Evolutionary conservation across 2,329 filamentous ascomycete species (phyloP), one percentile per base, ranked within the genome.

Genomic region (Colletotrichum australisinense): DNA sequence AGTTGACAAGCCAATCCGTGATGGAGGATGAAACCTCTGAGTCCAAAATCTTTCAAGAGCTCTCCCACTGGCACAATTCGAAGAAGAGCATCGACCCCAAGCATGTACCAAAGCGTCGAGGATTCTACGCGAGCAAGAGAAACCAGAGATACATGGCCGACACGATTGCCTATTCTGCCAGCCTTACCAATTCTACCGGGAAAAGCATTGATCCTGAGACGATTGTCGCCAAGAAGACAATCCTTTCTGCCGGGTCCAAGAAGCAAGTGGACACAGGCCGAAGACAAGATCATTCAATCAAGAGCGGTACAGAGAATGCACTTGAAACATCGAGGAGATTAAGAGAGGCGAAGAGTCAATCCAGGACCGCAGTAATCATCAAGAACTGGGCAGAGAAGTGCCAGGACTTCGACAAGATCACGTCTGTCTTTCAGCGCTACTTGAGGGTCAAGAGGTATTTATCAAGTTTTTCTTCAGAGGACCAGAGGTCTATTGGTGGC

Each of bases 61-160:
- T 87, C 3, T 81, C 83, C 0, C 90, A 93, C 77, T 93, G 91
- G 92, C 91, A 93, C 75, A 91, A 90, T 67, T 84, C 86, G 42
- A 90, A 88, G 76, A 86, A 84, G 30, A 83, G 86, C 0, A 75
- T 91, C 3, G 85, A 88, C 30, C 76, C 79, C 2, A 87, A 85
- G 67, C 65, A 67, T 5, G 52, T 67, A 6, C 62, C 62, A 30
- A 80, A 77, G 38, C 57, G 46, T 4, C 78, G 75, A 16, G 80
- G 76, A 1, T 81, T 78, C 59, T 81, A 73, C 30, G 80, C 85
- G 7, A 81, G 80, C 65, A 86, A 83, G 74, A 83, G 83, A 66
- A 91, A 92, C 57, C 92, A 95, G 76, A 86, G 84, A 64, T 91
- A 90, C 78, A 93, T 93, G 88, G 87, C 88, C 1, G 91, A 93